These are phyloP conservation scores for barley (Hordeum vulgare) DNA, from an alignment of 176 grass and related monocot species.

Conservation along the genomic window MorexV3_pseudomolecules_assembly NC_058522.1:180347149-180347648, in stretches of 20 bases:
- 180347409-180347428: neutral
- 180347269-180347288: slow-evolving; percentile 50
- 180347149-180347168: neutral
- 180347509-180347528: neutral
- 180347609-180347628: too few species aligned
- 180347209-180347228: slow-evolving; percentile 80
- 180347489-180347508: neutral
- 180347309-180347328: neutral
- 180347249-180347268: slow-evolving; percentile 90
- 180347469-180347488: neutral
- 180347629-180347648: too few species aligned
- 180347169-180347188: neutral
- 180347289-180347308: neutral
- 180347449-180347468: neutral
- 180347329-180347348: neutral
- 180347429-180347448: neutral
- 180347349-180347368: neutral
- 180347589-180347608: too few species aligned
- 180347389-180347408: slow-evolving; percentile 5
- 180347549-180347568: neutral
- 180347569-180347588: neutral
- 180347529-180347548: neutral
- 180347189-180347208: slow-evolving; percentile 71
- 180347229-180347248: slow-evolving; percentile 96
- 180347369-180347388: neutral